phyloP scores from a whole-genome alignment of 192 early-diverging fungal genomes.

The Entomortierella beljakovae region DNA sequence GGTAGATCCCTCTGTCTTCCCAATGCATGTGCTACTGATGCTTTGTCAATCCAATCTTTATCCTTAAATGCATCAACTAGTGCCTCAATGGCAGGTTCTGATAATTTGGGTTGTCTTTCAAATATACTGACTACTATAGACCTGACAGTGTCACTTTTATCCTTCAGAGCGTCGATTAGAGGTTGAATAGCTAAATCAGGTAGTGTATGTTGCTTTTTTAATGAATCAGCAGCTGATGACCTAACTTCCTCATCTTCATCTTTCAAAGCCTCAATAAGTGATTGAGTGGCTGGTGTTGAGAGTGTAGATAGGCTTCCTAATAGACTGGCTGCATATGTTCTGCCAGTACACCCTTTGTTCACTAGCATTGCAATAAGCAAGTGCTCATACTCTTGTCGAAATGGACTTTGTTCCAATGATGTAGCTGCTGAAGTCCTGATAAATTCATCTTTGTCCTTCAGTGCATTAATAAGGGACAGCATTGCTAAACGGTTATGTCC shows the following conservation, averaged over 20 bases:
- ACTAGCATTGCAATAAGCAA: too few species aligned
- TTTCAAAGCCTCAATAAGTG: constrained; percentile 1
- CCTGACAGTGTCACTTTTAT: not conserved
- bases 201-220: constrained; percentile 8
- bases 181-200: constrained; percentile 7
- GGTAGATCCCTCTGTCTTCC: constrained; percentile 1
- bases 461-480: too few species aligned
- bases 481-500: too few species aligned
- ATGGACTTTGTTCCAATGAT: too few species aligned
- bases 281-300: too few species aligned
- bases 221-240: not conserved
- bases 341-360: too few species aligned
- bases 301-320: too few species aligned
- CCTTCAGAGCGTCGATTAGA: constrained; percentile 6
- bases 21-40: not conserved
- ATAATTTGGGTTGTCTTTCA: not conserved
- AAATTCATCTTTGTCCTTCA: too few species aligned
- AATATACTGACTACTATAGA: not conserved
- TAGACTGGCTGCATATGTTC: too few species aligned
- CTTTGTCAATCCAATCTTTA: not conserved
- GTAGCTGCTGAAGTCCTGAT: too few species aligned
- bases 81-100: constrained; percentile 8
- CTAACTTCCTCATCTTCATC: constrained; percentile 1
- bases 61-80: constrained; percentile 9
- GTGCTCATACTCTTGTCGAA: too few species aligned